A percentile compares a stretch with the other conserved stretches of the same genome.
Evolutionary conservation across 768 basidiomycete species (phyloP).

Genomic region (Hygrophoropsis aurantiaca): DNA sequence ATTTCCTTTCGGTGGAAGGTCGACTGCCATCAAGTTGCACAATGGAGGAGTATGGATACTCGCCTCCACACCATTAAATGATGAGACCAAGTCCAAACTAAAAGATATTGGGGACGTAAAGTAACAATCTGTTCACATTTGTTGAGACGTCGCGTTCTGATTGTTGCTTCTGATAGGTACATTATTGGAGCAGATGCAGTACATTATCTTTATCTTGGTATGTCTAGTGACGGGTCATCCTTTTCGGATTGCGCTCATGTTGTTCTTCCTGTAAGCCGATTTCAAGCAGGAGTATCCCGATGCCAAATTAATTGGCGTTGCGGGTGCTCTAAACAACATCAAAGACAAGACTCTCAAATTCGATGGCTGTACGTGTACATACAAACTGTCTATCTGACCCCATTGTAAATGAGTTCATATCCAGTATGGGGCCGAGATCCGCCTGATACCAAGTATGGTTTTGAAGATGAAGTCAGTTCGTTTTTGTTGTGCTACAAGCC

Average conservation of each 20-base stretch:
- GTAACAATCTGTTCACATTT: slow-evolving; percentile 32
- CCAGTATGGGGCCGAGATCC: slow-evolving; percentile 64
- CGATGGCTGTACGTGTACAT: slow-evolving; percentile 56
- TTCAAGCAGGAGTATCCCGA: slow-evolving; percentile 69
- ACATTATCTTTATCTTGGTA: slow-evolving; percentile 61
- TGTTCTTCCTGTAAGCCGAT: slow-evolving; percentile 40
- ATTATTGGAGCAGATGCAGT: slow-evolving; percentile 58
- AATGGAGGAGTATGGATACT: slow-evolving; percentile 77
- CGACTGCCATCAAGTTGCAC: slow-evolving; percentile 73
- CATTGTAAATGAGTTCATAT: slow-evolving; percentile 2
- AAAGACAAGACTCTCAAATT: slow-evolving; percentile 52
- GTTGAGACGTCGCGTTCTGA: slow-evolving; percentile 5
- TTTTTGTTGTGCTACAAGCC: neutral
- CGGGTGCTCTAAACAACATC: slow-evolving; percentile 50
- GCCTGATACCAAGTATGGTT: slow-evolving; percentile 67
- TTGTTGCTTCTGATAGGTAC: slow-evolving; percentile 36
- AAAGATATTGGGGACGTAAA: slow-evolving; percentile 68
- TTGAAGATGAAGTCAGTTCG: slow-evolving; percentile 61
- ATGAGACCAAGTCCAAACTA: slow-evolving; percentile 62
- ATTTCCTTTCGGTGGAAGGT: slow-evolving; percentile 77
- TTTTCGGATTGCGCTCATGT: slow-evolving; percentile 18
- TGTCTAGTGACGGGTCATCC: no score
- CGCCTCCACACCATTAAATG: slow-evolving; percentile 74
- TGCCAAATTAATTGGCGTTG: slow-evolving; percentile 72
- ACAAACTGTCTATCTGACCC: neutral